A percentile compares a stretch with the other conserved stretches of the same genome.
Evolutionary conservation across 2,329 filamentous ascomycete species (phyloP).

Genomic region (Byssochlamys sp.): DNA sequence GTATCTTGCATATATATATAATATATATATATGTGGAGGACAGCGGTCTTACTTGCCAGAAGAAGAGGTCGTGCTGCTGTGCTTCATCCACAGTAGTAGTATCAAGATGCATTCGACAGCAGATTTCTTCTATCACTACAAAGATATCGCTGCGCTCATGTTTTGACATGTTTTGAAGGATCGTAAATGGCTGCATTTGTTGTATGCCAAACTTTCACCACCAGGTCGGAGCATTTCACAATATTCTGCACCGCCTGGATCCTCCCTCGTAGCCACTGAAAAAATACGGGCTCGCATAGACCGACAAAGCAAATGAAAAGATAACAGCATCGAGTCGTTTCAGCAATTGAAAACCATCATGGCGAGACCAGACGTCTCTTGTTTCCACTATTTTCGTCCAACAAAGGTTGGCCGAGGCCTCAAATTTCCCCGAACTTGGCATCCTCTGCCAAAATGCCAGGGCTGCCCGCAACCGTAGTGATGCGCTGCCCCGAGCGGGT

Average conservation of each 20-base stretch:
- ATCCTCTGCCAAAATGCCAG: neutral
- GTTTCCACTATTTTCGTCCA: neutral
- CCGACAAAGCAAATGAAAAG: neutral
- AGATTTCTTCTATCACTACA: neutral
- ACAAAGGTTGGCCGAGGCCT: neutral
- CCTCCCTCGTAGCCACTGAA: slow-evolving; percentile 2
- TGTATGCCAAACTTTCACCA: neutral
- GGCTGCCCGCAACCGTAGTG: neutral
- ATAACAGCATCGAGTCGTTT: neutral
- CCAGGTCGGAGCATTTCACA: slow-evolving; percentile 40
- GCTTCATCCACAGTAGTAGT: neutral
- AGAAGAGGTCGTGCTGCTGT: neutral
- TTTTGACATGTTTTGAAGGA: neutral
- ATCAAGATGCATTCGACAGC: neutral
- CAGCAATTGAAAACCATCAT: slow-evolving; percentile 1
- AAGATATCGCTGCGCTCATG: neutral
- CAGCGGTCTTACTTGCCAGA: neutral
- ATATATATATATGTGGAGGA: too few relatives aligned
- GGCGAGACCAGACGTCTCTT: neutral
- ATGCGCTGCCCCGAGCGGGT: neutral
- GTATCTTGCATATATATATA: neutral
- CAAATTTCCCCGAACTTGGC: neutral
- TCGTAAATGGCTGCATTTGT: neutral
- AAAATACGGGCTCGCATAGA: neutral
- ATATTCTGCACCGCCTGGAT: slow-evolving; percentile 38